Evolutionary conservation across 1,139 yeast genomes (phyloP), one percentile per base, ranked within the genome.

Genomic region (Yamadazyma spencermartinsiae): DNA sequence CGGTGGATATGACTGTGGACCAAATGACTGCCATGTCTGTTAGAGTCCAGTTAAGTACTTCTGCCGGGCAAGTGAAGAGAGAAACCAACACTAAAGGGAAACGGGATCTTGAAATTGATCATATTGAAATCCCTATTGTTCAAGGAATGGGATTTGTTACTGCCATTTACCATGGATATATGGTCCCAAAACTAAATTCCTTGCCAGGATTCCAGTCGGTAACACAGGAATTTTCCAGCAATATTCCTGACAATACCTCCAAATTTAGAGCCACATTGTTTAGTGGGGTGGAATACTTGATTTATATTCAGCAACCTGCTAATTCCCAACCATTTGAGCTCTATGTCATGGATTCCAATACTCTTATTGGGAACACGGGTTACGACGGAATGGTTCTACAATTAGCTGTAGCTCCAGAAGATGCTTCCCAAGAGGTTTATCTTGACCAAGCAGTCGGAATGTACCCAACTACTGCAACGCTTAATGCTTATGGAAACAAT

Each of bases 101-200:
- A 16, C 32, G 45, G 9, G 30, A 45, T 32, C 48, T 56, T 18
- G 53, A 48, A 1, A 32, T 55, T 18, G 63, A 68, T 43, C 62
- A 65, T 37, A 52, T 72, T 44, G 64, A 65, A 41, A 50, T 69
- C 33, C 76, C 79, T 4, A 50, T 74, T 41, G 76, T 74, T 18
- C 85, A 81, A 56, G 95, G 95, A 44, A 82, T 83, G 86, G 95
- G 95, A n/a, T 74, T 82, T 48, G 77, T 79, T 9, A 77, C 88
- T 29, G 85, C 79, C 25, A 65, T 80, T 33, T 86, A 85, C 58
- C 68, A 76, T 47, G 82, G 81, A 36, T 61, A 68, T 36, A 63
- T 82, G 56, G 39, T 68, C 33, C 82, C 88, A 4, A 54, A 60
- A 20, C 56, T 86, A 39, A 72, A 69, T 48, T 68, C 86, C 1